Base-by-base conservation (phyloP, 768 basidiomycete species). In the Pleurotus salmoneostramineus region DNA sequence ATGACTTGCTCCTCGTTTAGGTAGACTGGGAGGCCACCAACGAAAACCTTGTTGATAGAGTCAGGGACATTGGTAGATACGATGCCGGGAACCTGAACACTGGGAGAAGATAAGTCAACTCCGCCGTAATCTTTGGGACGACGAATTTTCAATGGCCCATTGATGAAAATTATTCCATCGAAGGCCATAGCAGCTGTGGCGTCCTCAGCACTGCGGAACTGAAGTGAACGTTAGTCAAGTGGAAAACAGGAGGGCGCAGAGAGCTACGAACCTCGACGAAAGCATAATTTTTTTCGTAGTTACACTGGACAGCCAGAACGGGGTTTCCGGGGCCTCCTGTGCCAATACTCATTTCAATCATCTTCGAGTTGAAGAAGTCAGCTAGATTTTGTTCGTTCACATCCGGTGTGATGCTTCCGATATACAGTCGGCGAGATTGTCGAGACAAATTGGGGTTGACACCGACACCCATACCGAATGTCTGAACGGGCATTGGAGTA, bases 1-100 rank as follows among this genome's bases (percentile, higher is more conserved):
- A 96, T 93, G 59, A 98, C 97, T 74, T 98, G 95, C 68, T 97
- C 97, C 72, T 99, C 97, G 66, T 93, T 95, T 49, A 99, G 84
- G 71, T 98, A 98, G 17, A 91, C 83, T 12, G 97, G 97, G 57
- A 99, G 77, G 55, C 95, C 96, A 44, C 97, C 97, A 60, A 99
- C 90, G 66, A 98, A 99, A 55, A 99, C 81, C 77, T 98, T 98
- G 84, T 98, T 95, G 72, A 91, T 90, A 27, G 95, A 95, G 71
- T 99, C 97, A 15, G 95, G 94, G 21, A 98, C 94, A 64, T 95
- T 95, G 56, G 93, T 94, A 4, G 93, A 95, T n/a, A 97, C 92
- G 45, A 95, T 90, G 56, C 95, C 95, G 34, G 94, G 94, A 56
- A 98, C 92, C 68, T 94, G 91, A 63, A 91, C 79, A 44, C 83